phyloP scores from a whole-genome alignment of 2,329 filamentous ascomycete genomes.

The Berkeleyomyces basicola region DNA sequence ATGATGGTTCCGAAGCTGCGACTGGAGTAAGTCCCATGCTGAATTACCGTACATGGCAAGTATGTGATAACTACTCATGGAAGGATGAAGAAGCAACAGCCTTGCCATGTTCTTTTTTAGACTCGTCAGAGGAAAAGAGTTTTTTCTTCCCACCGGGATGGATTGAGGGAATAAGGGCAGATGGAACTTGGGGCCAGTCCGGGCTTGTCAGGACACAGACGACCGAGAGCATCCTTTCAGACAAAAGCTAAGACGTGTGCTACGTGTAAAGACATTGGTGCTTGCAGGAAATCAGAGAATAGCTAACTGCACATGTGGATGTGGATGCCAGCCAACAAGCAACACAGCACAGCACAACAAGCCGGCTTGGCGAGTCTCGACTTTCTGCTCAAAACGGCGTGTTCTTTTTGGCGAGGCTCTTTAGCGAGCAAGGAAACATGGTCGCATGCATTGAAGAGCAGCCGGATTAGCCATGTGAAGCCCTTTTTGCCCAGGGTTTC shows the following conservation, averaged over 20 bases:
- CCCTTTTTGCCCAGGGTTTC: neutral
- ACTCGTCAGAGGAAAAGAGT: neutral
- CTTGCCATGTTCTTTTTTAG: neutral
- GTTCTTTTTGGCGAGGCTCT: neutral
- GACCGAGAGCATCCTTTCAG: neutral
- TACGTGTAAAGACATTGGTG: too few species aligned
- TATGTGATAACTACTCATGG: neutral
- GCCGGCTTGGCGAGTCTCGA: too few species aligned
- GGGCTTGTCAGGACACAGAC: neutral
- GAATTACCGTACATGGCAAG: too few species aligned
- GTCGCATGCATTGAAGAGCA: neutral
- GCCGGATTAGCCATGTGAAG: neutral
- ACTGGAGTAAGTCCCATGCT: too few species aligned
- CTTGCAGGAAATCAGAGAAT: too few species aligned
- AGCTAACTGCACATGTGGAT: too few species aligned
- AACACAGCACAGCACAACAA: too few species aligned
- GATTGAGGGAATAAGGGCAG: constrained; percentile 7
- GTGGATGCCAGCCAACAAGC: too few species aligned
- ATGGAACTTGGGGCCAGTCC: neutral
- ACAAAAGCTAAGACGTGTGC: neutral
- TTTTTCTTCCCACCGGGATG: constrained; percentile 11
- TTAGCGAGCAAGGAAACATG: neutral
- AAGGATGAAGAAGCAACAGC: neutral
- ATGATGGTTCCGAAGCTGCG: too few species aligned
- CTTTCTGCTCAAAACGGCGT: too few species aligned